These are phyloP conservation scores for Debaryomyces robertsiae DNA, from an alignment of 1,139 yeast species.

Conservation along the genomic window DNA sequence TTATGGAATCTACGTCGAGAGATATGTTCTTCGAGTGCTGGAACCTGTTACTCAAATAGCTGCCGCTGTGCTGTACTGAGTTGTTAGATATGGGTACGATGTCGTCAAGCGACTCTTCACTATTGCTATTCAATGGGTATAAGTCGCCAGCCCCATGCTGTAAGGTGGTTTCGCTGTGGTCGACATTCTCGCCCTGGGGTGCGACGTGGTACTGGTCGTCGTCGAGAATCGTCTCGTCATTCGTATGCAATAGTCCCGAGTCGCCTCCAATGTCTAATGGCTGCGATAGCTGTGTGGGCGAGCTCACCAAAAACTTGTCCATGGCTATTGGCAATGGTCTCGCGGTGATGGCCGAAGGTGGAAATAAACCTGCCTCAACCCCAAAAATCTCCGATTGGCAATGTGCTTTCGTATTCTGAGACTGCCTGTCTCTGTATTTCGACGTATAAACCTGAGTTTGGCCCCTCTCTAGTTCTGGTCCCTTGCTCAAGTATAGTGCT, in stretches of 20 bases:
- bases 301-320: slow-evolving; percentile 50
- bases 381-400: no score
- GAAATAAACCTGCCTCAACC: no score
- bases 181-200: slow-evolving; percentile 1
- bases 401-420: no score
- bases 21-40: slow-evolving; percentile 31
- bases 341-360: no score
- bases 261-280: slow-evolving; percentile 29
- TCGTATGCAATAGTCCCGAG: slow-evolving; percentile 2
- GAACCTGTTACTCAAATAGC: slow-evolving; percentile 8
- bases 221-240: not conserved
- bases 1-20: slow-evolving; percentile 26
- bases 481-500: no score
- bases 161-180: slow-evolving; percentile 3
- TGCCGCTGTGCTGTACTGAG: slow-evolving; percentile 7
- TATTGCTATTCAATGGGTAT: slow-evolving; percentile 7
- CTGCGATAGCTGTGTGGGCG: slow-evolving; percentile 44
- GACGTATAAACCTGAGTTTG: no score
- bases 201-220: slow-evolving; percentile 2
- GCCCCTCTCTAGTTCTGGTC: no score
- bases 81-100: slow-evolving; percentile 29
- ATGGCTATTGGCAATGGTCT: slow-evolving; percentile 18
- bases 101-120: slow-evolving; percentile 18
- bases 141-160: slow-evolving; percentile 4
- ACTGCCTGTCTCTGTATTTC: no score